phyloP scores from a whole-genome alignment of 2,329 filamentous ascomycete genomes.

The Epichloe brachyelytri region DNA sequence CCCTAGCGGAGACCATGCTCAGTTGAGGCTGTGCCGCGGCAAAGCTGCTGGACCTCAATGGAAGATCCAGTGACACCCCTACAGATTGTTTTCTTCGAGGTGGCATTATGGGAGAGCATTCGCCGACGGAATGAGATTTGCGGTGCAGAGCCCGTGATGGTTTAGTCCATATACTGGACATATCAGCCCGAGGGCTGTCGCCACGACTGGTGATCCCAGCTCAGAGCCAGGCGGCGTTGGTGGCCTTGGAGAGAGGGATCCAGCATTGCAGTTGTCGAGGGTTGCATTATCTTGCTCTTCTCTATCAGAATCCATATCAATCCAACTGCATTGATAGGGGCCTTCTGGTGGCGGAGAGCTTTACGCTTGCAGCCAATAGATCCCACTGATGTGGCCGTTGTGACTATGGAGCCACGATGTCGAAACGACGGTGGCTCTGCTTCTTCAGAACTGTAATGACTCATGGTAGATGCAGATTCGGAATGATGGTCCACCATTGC shows the following conservation, averaged over 20 bases:
- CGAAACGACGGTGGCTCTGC: constrained; percentile 21
- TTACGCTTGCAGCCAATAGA: constrained; percentile 16
- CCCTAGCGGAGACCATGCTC: background rate
- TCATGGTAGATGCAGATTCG: constrained; percentile 21
- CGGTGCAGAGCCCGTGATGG: constrained; percentile 7
- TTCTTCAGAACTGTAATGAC: constrained; percentile 18
- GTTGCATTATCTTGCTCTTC: constrained; percentile 12
- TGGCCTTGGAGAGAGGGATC: constrained; percentile 18
- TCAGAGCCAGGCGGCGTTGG: constrained; percentile 15
- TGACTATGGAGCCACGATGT: constrained; percentile 22
- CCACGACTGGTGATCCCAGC: background rate
- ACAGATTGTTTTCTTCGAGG: constrained; percentile 8
- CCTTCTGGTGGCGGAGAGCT: constrained; percentile 9
- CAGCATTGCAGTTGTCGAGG: constrained; percentile 1
- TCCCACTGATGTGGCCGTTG: constrained; percentile 23
- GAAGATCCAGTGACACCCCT: constrained; percentile 11
- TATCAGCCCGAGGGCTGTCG: background rate
- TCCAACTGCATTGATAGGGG: constrained; percentile 22
- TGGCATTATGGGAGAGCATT: background rate
- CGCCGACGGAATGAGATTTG: constrained; percentile 15
- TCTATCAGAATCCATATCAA: constrained; percentile 23
- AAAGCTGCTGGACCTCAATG: constrained; percentile 2
- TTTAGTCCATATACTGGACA: background rate
- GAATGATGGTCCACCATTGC: constrained; percentile 15
- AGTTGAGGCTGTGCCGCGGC: background rate